Evolutionary conservation across 805 yeast species (phyloP).

Genomic region (Teunomyces aglyptinius): DNA sequence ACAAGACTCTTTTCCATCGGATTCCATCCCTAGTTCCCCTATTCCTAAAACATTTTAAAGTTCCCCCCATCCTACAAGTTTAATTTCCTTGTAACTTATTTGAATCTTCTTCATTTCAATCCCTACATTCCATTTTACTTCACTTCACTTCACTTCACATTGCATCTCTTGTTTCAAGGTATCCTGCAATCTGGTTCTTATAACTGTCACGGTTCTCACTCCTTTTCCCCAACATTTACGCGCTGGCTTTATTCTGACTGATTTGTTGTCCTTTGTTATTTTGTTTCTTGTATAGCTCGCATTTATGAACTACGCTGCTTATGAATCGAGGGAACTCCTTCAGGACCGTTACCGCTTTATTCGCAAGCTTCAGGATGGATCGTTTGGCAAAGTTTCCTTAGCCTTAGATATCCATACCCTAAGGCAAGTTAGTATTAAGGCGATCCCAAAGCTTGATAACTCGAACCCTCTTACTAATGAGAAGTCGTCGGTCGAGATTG

Average conservation of each 20-base stretch:
- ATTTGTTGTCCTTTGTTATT: constrained; percentile 3
- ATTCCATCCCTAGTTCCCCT: constrained; percentile 3
- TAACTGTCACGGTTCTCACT: background rate
- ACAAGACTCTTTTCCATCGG: constrained; percentile 1
- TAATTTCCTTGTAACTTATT: background rate
- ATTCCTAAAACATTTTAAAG: background rate
- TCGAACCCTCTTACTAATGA: constrained; percentile 19
- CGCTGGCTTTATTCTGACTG: constrained; percentile 2
- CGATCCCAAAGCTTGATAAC: constrained; percentile 48
- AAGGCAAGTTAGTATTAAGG: constrained; percentile 51
- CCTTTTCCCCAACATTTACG: background rate
- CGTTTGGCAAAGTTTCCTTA: constrained; percentile 60
- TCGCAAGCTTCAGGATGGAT: constrained; percentile 51
- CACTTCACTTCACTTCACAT: background rate
- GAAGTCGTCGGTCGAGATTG: constrained; percentile 29
- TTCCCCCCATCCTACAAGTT: constrained; percentile 1
- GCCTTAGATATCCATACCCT: constrained; percentile 39
- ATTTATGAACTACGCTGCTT: constrained; percentile 3
- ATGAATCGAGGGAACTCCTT: constrained; percentile 15
- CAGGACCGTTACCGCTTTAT: constrained; percentile 43
- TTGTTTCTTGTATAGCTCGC: constrained; percentile 28
- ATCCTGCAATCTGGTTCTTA: background rate
- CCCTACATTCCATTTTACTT: background rate
- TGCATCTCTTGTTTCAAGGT: background rate
- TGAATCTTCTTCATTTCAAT: background rate